Base-by-base conservation (phyloP, 805 yeast genomes). In the Metschnikowia rubicola region DNA sequence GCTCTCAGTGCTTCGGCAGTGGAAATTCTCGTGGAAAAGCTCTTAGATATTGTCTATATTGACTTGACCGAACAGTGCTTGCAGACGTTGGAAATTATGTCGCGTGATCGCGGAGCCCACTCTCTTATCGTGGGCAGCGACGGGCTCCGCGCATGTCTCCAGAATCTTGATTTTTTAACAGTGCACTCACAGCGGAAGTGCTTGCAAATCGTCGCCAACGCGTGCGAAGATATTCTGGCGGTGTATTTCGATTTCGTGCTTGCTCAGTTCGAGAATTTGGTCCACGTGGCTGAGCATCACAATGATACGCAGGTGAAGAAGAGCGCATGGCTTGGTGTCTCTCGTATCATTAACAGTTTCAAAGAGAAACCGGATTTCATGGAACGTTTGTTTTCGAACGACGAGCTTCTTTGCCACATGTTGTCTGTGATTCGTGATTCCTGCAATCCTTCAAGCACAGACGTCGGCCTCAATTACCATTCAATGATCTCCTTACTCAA, bases 31-130 rank as follows among this genome's bases (percentile, higher is more conserved):
- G 79, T 85, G 54, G 68, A 73, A 6, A 86, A 86, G 51, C 64
- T 94, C 33, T 59, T 79, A 47, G 95, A 88, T 52, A 84, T 92
- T 13, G 81, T 83, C 45, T 91, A 80, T 60, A 91, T 92, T 44
- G 99, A 92, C 62, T 71, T 92, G 44, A 96, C 96, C 0, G 99
- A 92, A 61, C 97, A 91, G 65, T 89, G 90, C 0, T 66, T 90
- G 35, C 91, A 84, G 58, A 81, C 91, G 0, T 67, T 86, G 39
- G 91, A 84, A 59, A 72, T 79, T 62, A 79, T 86, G 12, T 80
- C 90, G 1, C 67, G 83, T 48, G 74, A 74, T 30, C 68, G 77
- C 19, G 79, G 84, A 2, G 55, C 75, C 3, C 76, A 71, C 50
- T 61, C 66, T 36, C 75, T 70, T 29, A 71, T 88, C 11, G 66